phyloP scores from a whole-genome alignment of 441 rosid species.

The Bruguiera hainesii region DNA sequence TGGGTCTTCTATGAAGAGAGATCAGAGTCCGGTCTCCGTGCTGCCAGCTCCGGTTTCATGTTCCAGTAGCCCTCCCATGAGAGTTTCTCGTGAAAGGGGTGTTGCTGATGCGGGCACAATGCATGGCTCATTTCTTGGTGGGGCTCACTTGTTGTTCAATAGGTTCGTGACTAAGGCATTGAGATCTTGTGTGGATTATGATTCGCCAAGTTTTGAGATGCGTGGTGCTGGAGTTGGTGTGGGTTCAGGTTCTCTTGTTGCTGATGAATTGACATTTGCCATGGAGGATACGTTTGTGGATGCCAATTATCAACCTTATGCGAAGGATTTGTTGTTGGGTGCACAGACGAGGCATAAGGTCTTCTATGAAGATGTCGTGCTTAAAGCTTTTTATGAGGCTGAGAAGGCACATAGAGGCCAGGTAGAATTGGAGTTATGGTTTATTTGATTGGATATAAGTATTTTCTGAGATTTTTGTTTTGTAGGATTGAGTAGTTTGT shows the following conservation, averaged over 20 bases:
- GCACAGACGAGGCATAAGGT: constrained; percentile 75
- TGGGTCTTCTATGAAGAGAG: constrained; percentile 48
- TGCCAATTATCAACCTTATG: constrained; percentile 43
- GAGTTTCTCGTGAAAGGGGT: constrained; percentile 42
- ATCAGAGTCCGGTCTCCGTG: constrained; percentile 83
- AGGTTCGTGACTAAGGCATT: constrained; percentile 71
- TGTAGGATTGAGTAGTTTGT: constrained; percentile 17
- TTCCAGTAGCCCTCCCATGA: constrained; percentile 61
- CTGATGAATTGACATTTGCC: constrained; percentile 67
- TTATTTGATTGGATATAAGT: constrained; percentile 10
- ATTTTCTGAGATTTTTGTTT: constrained; percentile 11
- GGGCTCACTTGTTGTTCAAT: constrained; percentile 50
- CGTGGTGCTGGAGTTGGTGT: constrained; percentile 14
- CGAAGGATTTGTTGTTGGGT: constrained; percentile 49
- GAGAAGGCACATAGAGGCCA: constrained; percentile 95
- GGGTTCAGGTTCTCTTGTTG: constrained; percentile 32
- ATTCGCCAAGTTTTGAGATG: constrained; percentile 34
- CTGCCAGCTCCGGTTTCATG: constrained; percentile 69
- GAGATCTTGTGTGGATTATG: constrained; percentile 71
- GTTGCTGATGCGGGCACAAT: constrained; percentile 26
- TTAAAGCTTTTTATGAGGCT: constrained; percentile 84
- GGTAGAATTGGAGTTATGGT: constrained; percentile 33
- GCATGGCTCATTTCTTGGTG: constrained; percentile 36
- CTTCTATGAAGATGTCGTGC: constrained; percentile 59
- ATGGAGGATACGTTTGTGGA: constrained; percentile 60